These are phyloP conservation scores for Chlorella variabilis DNA, from an alignment of 163 green algal genomes.

Conservation along the genomic window DNA sequence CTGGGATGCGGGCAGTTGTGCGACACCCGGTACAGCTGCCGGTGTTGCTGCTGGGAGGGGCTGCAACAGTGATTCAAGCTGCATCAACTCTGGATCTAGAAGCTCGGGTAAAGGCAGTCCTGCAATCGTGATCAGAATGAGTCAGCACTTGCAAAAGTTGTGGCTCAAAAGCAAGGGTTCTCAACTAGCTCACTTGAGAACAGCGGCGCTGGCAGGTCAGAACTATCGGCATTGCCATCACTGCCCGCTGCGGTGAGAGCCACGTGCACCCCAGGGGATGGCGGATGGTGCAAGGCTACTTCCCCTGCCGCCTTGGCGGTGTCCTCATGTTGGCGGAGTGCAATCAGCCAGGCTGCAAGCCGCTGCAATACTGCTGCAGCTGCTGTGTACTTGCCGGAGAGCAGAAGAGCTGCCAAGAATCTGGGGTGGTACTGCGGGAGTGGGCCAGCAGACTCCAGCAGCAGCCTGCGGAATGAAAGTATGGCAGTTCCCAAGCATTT, in stretches of 20 bases:
- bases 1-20: no score
- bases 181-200: constrained; percentile 10
- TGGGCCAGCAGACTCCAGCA: constrained; percentile 30
- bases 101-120: no score
- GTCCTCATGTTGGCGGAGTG: background rate
- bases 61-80: no score
- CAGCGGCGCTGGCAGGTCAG: background rate
- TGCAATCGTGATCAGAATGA: no score
- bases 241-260: background rate
- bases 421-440: constrained; percentile 67
- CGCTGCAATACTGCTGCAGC: constrained; percentile 46
- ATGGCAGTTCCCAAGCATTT: no score
- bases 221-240: no score
- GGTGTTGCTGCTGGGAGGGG: no score
- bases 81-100: no score
- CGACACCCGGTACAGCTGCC: no score
- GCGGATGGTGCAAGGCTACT: background rate
- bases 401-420: constrained; percentile 51
- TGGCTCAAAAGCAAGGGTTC: no score
- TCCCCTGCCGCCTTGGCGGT: background rate
- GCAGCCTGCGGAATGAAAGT: background rate
- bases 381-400: constrained; percentile 33
- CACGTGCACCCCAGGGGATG: background rate
- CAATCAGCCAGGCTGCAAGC: constrained; percentile 42
- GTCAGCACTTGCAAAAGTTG: no score